phyloP scores from a whole-genome alignment of 768 basidiomycete species.

The Mycena galopus region DNA sequence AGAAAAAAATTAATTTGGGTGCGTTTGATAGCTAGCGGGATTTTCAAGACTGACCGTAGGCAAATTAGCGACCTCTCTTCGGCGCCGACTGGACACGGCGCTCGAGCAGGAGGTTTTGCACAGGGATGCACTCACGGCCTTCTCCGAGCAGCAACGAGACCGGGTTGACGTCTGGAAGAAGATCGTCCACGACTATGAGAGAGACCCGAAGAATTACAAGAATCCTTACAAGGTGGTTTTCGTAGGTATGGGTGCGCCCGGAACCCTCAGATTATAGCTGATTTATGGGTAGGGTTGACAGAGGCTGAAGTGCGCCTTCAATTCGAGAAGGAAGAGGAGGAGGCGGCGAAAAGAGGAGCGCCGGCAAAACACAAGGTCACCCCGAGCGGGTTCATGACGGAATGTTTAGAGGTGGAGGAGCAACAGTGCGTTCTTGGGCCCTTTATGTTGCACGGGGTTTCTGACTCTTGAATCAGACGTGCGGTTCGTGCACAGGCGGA shows the following conservation, averaged over 20 bases:
- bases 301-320: too few relatives aligned
- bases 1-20: constrained; percentile 4
- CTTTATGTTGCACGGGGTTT: too few relatives aligned
- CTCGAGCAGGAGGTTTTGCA: not conserved
- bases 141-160: not conserved
- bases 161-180: not conserved
- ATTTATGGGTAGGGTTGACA: not conserved
- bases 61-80: not conserved
- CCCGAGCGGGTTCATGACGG: too few relatives aligned
- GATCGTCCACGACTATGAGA: constrained; percentile 4
- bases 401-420: too few relatives aligned
- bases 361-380: too few relatives aligned
- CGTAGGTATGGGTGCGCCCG: not conserved
- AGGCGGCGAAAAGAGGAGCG: too few relatives aligned
- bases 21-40: too few relatives aligned
- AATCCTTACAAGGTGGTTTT: not conserved
- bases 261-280: not conserved
- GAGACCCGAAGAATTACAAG: not conserved
- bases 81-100: not conserved
- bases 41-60: too few relatives aligned
- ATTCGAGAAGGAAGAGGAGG: too few relatives aligned
- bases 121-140: not conserved
- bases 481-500: constrained; percentile 34
- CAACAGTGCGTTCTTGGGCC: not conserved
- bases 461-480: not conserved